A percentile compares a stretch with the other conserved stretches of the same genome.
Evolutionary conservation across 441 rosid genomes (phyloP).

Genomic region (Gossypium aridum): DNA sequence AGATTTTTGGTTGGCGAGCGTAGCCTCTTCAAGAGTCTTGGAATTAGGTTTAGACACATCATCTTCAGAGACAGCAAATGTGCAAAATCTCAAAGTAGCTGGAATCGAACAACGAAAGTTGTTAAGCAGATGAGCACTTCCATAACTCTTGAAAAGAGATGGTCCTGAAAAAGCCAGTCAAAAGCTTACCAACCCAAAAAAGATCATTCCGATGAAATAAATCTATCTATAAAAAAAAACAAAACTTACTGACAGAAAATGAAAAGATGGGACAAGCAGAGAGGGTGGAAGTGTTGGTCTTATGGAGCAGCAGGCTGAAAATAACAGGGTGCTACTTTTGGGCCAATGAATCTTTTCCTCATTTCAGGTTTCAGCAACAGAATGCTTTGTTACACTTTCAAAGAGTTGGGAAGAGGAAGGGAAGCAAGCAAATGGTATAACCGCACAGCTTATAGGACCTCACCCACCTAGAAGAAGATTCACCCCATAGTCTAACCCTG

Average conservation of each 20-base stretch:
- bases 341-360: neutral
- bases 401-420: neutral
- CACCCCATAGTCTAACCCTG: neutral
- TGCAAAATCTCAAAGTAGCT: conserved; percentile 26
- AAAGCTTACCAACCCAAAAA: neutral
- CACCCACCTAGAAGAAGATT: neutral
- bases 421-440: neutral
- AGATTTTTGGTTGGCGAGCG: conserved; percentile 29
- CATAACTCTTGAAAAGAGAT: neutral
- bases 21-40: conserved; percentile 18
- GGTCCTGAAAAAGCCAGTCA: conserved; percentile 26
- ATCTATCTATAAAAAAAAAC: neutral
- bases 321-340: neutral
- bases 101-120: conserved; percentile 8
- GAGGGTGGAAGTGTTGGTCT: neutral
- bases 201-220: neutral
- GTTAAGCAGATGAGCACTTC: conserved; percentile 10
- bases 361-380: neutral
- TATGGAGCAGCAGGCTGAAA: neutral
- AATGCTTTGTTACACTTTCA: neutral
- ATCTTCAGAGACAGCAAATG: conserved; percentile 17
- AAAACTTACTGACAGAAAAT: neutral
- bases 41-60: conserved; percentile 9
- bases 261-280: conserved; percentile 1
- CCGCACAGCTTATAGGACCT: neutral